A percentile compares a stretch with the other conserved stretches of the same genome.
Evolutionary conservation across 305 asterid genomes (phyloP).

Genomic region (Petunia hybrid): DNA sequence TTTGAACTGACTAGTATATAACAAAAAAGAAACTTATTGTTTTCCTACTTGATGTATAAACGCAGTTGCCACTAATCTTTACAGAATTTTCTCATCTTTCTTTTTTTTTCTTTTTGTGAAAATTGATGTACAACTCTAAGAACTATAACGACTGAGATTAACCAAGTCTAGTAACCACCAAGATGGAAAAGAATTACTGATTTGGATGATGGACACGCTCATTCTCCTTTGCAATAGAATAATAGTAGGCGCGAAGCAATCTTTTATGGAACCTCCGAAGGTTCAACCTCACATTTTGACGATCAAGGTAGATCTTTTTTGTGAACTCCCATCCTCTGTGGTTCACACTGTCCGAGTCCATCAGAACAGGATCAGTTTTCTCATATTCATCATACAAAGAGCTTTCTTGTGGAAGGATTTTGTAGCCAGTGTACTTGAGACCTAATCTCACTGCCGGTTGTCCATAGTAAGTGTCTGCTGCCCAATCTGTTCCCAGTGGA

Average conservation of each 20-base stretch:
- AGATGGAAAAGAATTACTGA: not conserved
- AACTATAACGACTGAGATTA: not conserved
- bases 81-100: not conserved
- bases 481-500: conserved; percentile 73
- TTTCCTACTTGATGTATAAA: conserved; percentile 33
- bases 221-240: conserved; percentile 22
- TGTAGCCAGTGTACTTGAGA: conserved; percentile 65
- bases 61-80: conserved; percentile 8
- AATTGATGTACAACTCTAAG: conserved; percentile 22
- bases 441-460: conserved; percentile 67
- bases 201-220: conserved; percentile 10
- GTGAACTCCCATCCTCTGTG: conserved; percentile 42
- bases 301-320: conserved; percentile 66
- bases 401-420: conserved; percentile 74
- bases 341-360: conserved; percentile 52
- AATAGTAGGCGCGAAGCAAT: conserved; percentile 28
- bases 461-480: conserved; percentile 66
- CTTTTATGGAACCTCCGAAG: conserved; percentile 62
- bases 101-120: not conserved
- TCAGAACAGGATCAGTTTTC: conserved; percentile 49
- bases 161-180: not conserved
- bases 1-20: conserved; percentile 1
- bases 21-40: not conserved
- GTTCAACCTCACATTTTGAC: conserved; percentile 65
- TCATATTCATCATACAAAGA: conserved; percentile 58